Evolutionary conservation across 2,329 filamentous ascomycete genomes (phyloP), one percentile per base, ranked within the genome.

Genomic region (Phoma sp.): DNA sequence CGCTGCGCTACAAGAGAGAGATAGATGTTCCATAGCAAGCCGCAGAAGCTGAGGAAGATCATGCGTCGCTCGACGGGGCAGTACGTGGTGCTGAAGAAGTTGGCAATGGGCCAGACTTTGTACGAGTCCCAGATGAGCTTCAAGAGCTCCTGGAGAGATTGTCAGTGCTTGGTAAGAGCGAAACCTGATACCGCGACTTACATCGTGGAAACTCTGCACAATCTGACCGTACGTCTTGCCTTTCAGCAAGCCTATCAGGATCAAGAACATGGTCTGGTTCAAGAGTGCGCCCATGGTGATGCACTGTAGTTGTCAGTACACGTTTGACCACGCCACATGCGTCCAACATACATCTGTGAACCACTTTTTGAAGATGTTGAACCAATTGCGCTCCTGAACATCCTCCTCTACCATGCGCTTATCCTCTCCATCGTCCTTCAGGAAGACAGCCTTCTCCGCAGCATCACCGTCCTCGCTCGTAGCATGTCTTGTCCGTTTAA

Each of bases 11-110:
- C 77, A 61, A 93, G 76, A 63, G 88, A 91, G 74, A 93, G 79
- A 72, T 90, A 92, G 33, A 92, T 80, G 1, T 88, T 88, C 90
- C 90, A 94, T 10, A 80, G 80, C 35, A 93, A 80, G 7, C 90
- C 90, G 32, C 88, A 89, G 58, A 88, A 74, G 62, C 86, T 86
- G n/a, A 87, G 88, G 57, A 93, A 84, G 47, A 92, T 77, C 62
- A 89, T 89, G 25, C 90, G 81, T 25, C 81, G 80, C 72, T 91
- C 84, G 12, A 92, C 84, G 12, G 87, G 89, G 64, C 88, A 83
- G 45, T 91, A 78, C 0, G 86, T 85, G 64, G 89, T 92, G 78
- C 89, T 89, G 63, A 91, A 71, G 36, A 90, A 74, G 63, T 88
- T 89, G 25, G 92, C 87, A 13, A 85, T 71, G 1, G 90, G 90